Percentiles rank a stretch among this genome's conserved stretches.
Evolutionary conservation across 2,329 filamentous ascomycete genomes (phyloP).

Genomic region (Penicillium sp.): DNA sequence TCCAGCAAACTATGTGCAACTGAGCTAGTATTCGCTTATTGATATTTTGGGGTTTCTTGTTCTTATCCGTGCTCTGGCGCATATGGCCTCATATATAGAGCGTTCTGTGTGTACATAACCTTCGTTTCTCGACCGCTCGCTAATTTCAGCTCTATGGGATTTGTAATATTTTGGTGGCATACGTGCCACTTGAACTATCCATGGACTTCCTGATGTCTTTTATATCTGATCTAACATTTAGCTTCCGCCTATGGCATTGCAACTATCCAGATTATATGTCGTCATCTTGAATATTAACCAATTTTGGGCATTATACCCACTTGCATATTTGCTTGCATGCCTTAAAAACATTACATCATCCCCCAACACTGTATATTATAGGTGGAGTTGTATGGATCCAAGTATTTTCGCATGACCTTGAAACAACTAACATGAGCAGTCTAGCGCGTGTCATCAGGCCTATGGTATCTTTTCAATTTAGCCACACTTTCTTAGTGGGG

Average conservation of each 20-base stretch:
- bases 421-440: neutral
- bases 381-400: neutral
- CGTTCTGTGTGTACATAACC: constrained; percentile 26
- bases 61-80: constrained; percentile 16
- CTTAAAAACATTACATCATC: neutral
- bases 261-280: neutral
- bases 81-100: constrained; percentile 26
- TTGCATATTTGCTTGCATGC: neutral
- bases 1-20: constrained; percentile 41
- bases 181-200: neutral
- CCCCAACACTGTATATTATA: neutral
- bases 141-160: constrained; percentile 8
- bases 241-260: neutral
- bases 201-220: neutral
- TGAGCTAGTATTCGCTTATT: constrained; percentile 25
- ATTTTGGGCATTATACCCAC: neutral
- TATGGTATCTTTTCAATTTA: neutral
- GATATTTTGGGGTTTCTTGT: constrained; percentile 2
- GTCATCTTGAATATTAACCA: neutral
- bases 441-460: neutral
- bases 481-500: neutral
- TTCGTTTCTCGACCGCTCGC: constrained; percentile 13
- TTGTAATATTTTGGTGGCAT: constrained; percentile 4
- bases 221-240: neutral
- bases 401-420: neutral